Conservation (phyloP, 2,329 filamentous ascomycete species). For the Furcasterigmium furcatum region DNA sequence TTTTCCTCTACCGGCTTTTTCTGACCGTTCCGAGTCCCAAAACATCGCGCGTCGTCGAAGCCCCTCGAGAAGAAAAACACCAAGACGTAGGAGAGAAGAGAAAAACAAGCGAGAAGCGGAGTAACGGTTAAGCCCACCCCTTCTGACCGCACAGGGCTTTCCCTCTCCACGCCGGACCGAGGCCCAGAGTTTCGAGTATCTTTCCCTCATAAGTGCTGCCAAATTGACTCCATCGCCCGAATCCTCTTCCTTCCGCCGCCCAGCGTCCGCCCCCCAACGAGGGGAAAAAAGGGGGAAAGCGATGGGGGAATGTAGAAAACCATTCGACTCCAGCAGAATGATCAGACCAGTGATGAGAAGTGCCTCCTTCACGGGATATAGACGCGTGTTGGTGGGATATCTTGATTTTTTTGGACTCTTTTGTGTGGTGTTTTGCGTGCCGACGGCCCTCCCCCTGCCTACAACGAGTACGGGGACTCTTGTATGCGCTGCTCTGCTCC, state of each 20-base stretch:
- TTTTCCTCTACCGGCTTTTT: neutral
- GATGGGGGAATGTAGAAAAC: too few relatives aligned
- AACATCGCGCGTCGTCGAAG: neutral
- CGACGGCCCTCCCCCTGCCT: too few relatives aligned
- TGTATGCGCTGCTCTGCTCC: constrained; percentile 8
- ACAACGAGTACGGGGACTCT: neutral
- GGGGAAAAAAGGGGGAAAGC: neutral
- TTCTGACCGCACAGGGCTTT: constrained; percentile 95
- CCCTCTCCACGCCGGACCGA: constrained; percentile 57
- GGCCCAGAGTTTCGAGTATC: constrained; percentile 64
- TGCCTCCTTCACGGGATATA: neutral
- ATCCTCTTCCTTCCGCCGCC: neutral
- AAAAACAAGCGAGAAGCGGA: constrained; percentile 41
- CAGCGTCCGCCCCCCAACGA: neutral
- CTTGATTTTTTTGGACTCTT: constrained; percentile 10
- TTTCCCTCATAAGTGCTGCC: constrained; percentile 98
- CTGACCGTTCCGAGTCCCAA: constrained; percentile 2
- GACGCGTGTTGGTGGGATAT: neutral
- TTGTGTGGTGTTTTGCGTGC: constrained; percentile 1
- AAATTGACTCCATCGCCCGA: constrained; percentile 45
- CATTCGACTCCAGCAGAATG: neutral
- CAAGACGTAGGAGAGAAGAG: neutral
- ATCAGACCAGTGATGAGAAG: neutral
- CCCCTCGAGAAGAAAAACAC: neutral
- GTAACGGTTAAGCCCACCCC: constrained; percentile 89